These are phyloP conservation scores for Cladosporium cucumerinum DNA, from an alignment of 2,329 filamentous ascomycete species.

Conservation along the genomic window DNA sequence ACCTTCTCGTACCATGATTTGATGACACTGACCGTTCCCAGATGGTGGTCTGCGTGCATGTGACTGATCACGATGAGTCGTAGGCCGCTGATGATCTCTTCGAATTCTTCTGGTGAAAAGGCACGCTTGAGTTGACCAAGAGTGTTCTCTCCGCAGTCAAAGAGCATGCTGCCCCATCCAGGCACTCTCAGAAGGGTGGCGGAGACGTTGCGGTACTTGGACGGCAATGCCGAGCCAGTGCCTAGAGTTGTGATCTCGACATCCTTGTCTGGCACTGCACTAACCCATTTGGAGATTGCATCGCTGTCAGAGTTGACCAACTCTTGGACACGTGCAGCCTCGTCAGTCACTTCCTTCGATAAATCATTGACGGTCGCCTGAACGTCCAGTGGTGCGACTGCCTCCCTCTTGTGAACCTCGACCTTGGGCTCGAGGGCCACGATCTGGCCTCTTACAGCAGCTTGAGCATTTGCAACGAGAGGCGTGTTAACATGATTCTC, in stretches of 20 bases:
- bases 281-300: constrained; percentile 54
- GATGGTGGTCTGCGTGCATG: constrained; percentile 91
- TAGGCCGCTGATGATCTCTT: constrained; percentile 71
- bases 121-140: constrained; percentile 79
- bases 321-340: constrained; percentile 49
- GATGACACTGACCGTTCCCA: constrained; percentile 79
- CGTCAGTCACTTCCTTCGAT: constrained; percentile 47
- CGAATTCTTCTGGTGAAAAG: constrained; percentile 62
- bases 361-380: constrained; percentile 42
- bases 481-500: neutral
- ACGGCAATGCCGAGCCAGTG: constrained; percentile 85
- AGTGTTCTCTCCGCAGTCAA: constrained; percentile 91
- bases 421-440: constrained; percentile 38
- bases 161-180: constrained; percentile 78
- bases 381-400: constrained; percentile 51
- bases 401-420: constrained; percentile 45
- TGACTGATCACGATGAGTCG: constrained; percentile 90
- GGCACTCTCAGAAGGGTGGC: constrained; percentile 81
- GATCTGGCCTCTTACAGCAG: constrained; percentile 33
- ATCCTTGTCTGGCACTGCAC: constrained; percentile 69
- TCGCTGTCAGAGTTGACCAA: constrained; percentile 32
- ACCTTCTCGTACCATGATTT: constrained; percentile 70
- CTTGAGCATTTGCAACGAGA: constrained; percentile 3
- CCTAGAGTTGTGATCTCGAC: constrained; percentile 83
- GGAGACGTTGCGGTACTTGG: constrained; percentile 93